Evolutionary conservation across 257 asterid genomes (phyloP).

Genomic region (Fraxinus cuspidata): DNA sequence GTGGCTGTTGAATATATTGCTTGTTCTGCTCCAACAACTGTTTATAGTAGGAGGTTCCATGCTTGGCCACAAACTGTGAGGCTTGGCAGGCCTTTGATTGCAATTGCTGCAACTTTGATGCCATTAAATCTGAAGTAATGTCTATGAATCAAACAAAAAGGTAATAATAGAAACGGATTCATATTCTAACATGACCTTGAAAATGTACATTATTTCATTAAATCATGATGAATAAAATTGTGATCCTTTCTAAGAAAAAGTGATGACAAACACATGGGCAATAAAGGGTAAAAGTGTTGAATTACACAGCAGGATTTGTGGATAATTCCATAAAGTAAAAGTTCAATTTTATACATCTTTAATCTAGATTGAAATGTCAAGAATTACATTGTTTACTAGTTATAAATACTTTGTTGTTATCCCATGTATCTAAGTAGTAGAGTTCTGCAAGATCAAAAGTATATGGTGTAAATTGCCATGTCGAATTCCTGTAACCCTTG

Average conservation of each 20-base stretch:
- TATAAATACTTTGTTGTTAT: neutral
- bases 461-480: neutral
- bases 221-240: neutral
- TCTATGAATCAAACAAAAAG: conserved; percentile 28
- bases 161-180: neutral
- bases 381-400: neutral
- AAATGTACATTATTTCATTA: neutral
- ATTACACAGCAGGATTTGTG: neutral
- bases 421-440: neutral
- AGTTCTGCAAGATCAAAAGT: neutral
- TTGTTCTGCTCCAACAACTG: conserved; percentile 68
- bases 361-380: neutral
- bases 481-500: neutral
- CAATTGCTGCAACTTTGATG: conserved; percentile 57
- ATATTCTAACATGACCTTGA: neutral
- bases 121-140: conserved; percentile 38
- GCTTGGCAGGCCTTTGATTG: conserved; percentile 62
- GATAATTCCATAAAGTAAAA: neutral
- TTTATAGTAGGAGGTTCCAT: conserved; percentile 57
- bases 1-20: conserved; percentile 58
- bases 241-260: neutral
- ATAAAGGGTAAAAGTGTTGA: neutral
- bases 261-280: neutral
- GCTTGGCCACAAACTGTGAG: conserved; percentile 49
- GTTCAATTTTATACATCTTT: neutral